Base-by-base conservation (phyloP, 352 stramenopile genomes). In the Globisporangium alternatum region DNA sequence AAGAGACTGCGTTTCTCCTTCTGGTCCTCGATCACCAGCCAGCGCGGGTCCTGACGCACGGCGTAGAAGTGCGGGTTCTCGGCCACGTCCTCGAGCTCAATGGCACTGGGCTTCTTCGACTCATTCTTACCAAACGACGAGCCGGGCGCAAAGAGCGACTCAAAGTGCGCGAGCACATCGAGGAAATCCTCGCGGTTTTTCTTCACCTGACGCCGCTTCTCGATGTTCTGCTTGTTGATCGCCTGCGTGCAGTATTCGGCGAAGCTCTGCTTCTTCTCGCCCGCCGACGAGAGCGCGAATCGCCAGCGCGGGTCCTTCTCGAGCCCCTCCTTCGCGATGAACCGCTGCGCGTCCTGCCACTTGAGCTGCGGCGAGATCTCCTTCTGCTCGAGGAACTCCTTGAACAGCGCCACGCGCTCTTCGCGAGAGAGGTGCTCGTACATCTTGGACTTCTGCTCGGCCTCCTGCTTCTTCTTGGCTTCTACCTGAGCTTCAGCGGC, bases 231-330 rank as follows among this genome's bases (percentile, higher is more conserved):
- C 48, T 83, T 75, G 47, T 93, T 93, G 60, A 85, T 75, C 0
- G 71, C 72, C 37, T 93, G 85, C 21, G 84, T 91, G 43, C 81
- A 90, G 57, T 91, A 95, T 64, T 95, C 86, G 0, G 86, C 83
- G 33, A 89, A 93, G 10, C 79, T 80, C 60, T 95, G 86, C 48
- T 95, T 95, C 72, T 93, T 92, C 43, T 95, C 84, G 13, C 86
- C 86, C 0, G 88, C 78, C 0, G 78, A 90, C 1, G 67, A 63
- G 12, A 93, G 59, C 9, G 83, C 81, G 56, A 84, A 90, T 47
- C 77, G 79, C 83, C 83, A 95, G 5, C 81, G 72, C 3, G 83
- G 77, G 60, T 92, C 85, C 12, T 71, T 80, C 15, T 81, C 69
- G 47, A 81, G 66, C 8, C 72, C 71, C 41, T 91, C 80, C 45